Evolutionary conservation across 306 rosid species (phyloP).

Genomic region (Glycine tomentella): DNA sequence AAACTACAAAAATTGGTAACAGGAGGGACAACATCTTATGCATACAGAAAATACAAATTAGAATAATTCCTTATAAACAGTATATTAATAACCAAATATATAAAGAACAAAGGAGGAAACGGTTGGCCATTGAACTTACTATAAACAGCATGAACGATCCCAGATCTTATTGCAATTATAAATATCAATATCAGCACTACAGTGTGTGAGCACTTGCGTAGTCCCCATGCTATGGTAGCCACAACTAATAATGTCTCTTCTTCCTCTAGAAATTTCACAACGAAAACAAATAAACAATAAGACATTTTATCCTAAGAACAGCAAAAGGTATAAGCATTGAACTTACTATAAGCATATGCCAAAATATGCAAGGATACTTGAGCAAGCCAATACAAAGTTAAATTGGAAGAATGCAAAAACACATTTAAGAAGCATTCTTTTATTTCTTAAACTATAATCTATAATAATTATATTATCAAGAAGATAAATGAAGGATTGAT

Average conservation of each 20-base stretch:
- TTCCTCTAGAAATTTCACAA: slow-evolving; percentile 56
- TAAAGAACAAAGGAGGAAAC: slow-evolving; percentile 31
- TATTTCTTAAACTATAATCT: slow-evolving; percentile 9
- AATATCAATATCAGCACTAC: slow-evolving; percentile 75
- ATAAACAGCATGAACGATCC: slow-evolving; percentile 85
- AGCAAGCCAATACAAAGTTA: slow-evolving; percentile 7
- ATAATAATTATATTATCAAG: slow-evolving; percentile 25
- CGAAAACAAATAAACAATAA: slow-evolving; percentile 38
- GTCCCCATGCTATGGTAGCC: slow-evolving; percentile 90
- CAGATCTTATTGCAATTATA: slow-evolving; percentile 87
- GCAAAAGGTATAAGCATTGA: slow-evolving; percentile 2
- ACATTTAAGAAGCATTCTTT: slow-evolving; percentile 16
- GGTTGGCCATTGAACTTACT: slow-evolving; percentile 58
- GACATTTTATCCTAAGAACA: slow-evolving; percentile 33
- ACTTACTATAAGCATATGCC: slow-evolving; percentile 11
- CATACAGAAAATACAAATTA: slow-evolving; percentile 34
- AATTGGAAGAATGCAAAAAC: slow-evolving; percentile 10
- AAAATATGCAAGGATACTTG: slow-evolving; percentile 30
- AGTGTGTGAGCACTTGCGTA: slow-evolving; percentile 83
- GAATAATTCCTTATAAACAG: slow-evolving; percentile 34
- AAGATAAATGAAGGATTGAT: slow-evolving; percentile 15
- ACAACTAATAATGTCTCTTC: slow-evolving; percentile 79
- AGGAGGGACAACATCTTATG: neutral
- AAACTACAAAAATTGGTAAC: slow-evolving; percentile 24
- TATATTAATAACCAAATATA: slow-evolving; percentile 20